Percentiles rank a stretch among this genome's conserved stretches.
Conservation (phyloP, 306 rosid genomes). For the Cucumis melo region DNA sequence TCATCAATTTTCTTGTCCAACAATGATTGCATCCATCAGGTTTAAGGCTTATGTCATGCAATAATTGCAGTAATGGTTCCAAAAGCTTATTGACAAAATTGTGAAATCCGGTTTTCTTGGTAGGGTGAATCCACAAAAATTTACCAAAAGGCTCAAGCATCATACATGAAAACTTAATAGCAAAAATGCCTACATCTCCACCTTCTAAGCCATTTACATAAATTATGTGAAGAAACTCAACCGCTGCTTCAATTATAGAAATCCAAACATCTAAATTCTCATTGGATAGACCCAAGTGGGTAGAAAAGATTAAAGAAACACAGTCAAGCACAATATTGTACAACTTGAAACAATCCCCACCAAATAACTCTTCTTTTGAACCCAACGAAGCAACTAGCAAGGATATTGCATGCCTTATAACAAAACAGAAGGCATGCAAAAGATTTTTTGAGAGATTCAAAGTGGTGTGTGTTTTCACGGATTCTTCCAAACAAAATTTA, state of each 20-base stretch:
- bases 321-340: constrained; percentile 47
- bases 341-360: constrained; percentile 30
- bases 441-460: constrained; percentile 54
- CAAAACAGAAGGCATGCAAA: constrained; percentile 32
- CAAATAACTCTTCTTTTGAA: constrained; percentile 14
- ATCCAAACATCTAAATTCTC: constrained; percentile 68
- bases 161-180: constrained; percentile 33
- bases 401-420: constrained; percentile 37
- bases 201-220: constrained; percentile 27
- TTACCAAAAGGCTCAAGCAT: constrained; percentile 74
- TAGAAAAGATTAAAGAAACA: constrained; percentile 54
- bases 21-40: constrained; percentile 22
- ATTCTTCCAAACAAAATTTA: constrained; percentile 64
- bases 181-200: constrained; percentile 29
- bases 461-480: constrained; percentile 31
- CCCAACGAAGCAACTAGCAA: constrained; percentile 11
- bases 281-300: constrained; percentile 58
- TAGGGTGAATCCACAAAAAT: constrained; percentile 50
- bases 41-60: constrained; percentile 35
- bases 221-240: constrained; percentile 45
- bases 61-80: constrained; percentile 60
- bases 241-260: constrained; percentile 30
- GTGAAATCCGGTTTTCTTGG: constrained; percentile 54
- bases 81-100: constrained; percentile 64
- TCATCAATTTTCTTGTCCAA: constrained; percentile 32